Evolutionary conservation across 495 filamentous ascomycete species (phyloP).

Genomic region (Pseudomonodictys pantanalensis): DNA sequence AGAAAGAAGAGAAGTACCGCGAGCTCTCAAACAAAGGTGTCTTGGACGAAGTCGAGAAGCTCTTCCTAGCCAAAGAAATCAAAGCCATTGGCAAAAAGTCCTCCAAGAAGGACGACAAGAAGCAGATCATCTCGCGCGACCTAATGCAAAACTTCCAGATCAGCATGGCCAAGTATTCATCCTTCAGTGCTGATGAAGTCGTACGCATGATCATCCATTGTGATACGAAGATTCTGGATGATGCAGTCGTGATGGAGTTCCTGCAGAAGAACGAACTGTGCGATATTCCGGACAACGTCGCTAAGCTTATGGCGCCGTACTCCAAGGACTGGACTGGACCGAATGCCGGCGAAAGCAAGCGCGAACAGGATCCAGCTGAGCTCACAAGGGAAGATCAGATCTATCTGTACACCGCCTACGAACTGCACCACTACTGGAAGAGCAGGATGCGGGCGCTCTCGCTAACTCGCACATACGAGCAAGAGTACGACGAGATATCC

Average conservation of each 20-base stretch:
- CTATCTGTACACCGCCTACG: slow-evolving; percentile 87
- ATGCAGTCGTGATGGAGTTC: slow-evolving; percentile 96
- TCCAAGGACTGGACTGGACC: slow-evolving; percentile 95
- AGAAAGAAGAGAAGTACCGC: slow-evolving; percentile 89
- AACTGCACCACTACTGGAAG: slow-evolving; percentile 99
- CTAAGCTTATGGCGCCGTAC: slow-evolving; percentile 91
- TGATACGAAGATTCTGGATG: slow-evolving; percentile 86
- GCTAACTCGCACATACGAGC: slow-evolving; percentile 79
- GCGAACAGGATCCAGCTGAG: slow-evolving; percentile 84
- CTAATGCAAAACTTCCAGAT: slow-evolving; percentile 92
- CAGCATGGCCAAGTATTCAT: slow-evolving; percentile 83
- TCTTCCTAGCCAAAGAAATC: slow-evolving; percentile 97
- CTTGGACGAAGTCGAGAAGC: slow-evolving; percentile 91
- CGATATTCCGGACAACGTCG: slow-evolving; percentile 82
- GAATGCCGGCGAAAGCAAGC: slow-evolving; percentile 70
- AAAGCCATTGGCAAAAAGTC: slow-evolving; percentile 72
- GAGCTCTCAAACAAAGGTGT: slow-evolving; percentile 92
- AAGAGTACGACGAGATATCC: slow-evolving; percentile 88
- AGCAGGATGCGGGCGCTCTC: slow-evolving; percentile 86
- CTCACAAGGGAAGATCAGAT: slow-evolving; percentile 94
- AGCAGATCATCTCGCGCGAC: slow-evolving; percentile 91
- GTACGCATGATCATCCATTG: slow-evolving; percentile 94
- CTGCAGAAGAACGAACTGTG: slow-evolving; percentile 88
- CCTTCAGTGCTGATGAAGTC: slow-evolving; percentile 73
- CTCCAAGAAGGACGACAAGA: slow-evolving; percentile 85